Evolutionary conservation across 495 filamentous ascomycete species (phyloP), one percentile per base, ranked within the genome.

Genomic region (Amniculicola lignicola): DNA sequence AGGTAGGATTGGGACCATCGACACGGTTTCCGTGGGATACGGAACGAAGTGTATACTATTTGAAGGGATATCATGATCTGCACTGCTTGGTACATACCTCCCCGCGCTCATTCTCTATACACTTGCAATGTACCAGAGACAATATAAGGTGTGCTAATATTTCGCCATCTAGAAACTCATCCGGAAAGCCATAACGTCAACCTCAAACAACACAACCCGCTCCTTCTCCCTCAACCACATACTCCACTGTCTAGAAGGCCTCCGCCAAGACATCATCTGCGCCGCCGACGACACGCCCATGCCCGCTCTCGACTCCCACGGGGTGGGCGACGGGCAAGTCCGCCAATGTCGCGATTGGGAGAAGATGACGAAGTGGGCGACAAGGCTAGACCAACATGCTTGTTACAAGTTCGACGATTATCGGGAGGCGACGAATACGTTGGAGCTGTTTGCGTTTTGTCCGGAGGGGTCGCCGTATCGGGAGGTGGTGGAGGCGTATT

Each of bases 231-330:
- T 51, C 4, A 10, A 31, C 16, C 60, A 63, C 28, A 2, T 63
- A 6, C 27, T 57, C 24, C 60, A 63, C 15, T 63, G 60, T 25
- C 48, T 63, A 4, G 53, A 63, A 24, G 28, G 28, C 11, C 27
- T 63, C 7, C 51, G 60, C 10, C 54, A 59, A 55, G 54, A 54
- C 36, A 39, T 63, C 15, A 43, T 54, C 38, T 63, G 60, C 37
- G 40, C 46, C 7, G 60, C 60, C 3, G 60, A 63, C 23, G 60
- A 59, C 37, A 63, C 60, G 2, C 60, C 60, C 1, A 54, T 63
- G 60, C 60, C 50, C 7, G 40, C 54, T 9, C 0, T 33, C 1
- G 27, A n/a, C 12, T 3, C 15, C 0, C 16, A 44, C 15, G 31
- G 45, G 25, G 29, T 46, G 18, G 55, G 49, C 25, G 55, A 59